Evolutionary conservation across 2,329 filamentous ascomycete genomes (phyloP).

Genomic region (Ophiocordyceps polyrhachis-furcata): DNA sequence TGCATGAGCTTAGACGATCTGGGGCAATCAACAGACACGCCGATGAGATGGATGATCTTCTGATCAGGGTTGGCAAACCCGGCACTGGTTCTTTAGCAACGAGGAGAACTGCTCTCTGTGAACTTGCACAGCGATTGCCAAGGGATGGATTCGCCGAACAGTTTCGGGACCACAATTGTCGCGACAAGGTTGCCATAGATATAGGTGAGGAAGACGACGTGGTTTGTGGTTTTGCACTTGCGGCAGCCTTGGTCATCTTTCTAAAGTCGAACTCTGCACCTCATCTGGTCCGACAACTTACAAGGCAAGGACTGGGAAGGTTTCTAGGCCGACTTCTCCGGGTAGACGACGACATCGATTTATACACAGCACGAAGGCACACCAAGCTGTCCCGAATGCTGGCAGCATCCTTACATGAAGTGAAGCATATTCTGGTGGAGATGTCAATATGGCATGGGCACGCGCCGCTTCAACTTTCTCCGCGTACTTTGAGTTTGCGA

Average conservation of each 20-base stretch:
- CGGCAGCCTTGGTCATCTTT: conserved; percentile 44
- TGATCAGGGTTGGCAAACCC: conserved; percentile 39
- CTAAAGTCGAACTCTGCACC: conserved; percentile 40
- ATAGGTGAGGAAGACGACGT: conserved; percentile 40
- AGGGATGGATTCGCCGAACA: conserved; percentile 46
- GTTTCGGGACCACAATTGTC: conserved; percentile 57
- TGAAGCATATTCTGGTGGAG: conserved; percentile 33
- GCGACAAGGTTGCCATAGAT: conserved; percentile 46
- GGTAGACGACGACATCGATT: conserved; percentile 33
- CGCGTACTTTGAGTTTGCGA: conserved; percentile 44
- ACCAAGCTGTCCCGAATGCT: conserved; percentile 50
- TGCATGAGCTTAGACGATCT: conserved; percentile 47
- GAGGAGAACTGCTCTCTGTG: conserved; percentile 38
- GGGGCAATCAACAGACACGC: conserved; percentile 48
- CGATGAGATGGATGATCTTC: conserved; percentile 45
- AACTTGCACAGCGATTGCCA: conserved; percentile 39
- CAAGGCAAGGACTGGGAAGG: conserved; percentile 31
- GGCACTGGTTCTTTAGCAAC: conserved; percentile 26
- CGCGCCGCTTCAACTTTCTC: conserved; percentile 32
- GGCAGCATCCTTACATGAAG: conserved; percentile 32
- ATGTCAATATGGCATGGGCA: conserved; percentile 41
- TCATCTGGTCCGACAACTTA: conserved; percentile 38
- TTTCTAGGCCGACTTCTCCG: conserved; percentile 38
- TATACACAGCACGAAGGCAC: conserved; percentile 43
- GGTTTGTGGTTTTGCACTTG: conserved; percentile 42